Percentiles rank a stretch among this genome's conserved stretches.
Evolutionary conservation across 257 asterid genomes (phyloP).

Genomic region (Forsythia viridissima): DNA sequence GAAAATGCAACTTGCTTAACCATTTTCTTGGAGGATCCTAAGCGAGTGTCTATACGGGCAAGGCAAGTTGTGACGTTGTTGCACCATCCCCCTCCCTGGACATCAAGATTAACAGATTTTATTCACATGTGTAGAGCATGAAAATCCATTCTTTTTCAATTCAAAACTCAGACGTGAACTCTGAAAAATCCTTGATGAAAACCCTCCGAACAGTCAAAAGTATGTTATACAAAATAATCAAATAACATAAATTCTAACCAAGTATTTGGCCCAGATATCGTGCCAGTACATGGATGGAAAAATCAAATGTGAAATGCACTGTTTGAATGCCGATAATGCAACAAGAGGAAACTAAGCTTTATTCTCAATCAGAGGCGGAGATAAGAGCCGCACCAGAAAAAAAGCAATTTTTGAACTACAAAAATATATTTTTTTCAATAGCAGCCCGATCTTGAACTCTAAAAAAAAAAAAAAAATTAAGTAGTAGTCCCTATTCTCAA

Average conservation of each 20-base stretch:
- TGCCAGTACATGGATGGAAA: too few species aligned
- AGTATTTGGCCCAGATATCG: neutral
- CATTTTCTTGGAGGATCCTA: slow-evolving; percentile 84
- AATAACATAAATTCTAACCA: neutral
- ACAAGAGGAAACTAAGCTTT: neutral
- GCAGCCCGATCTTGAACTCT: too few species aligned
- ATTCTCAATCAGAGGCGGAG: neutral
- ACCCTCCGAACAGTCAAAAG: too few species aligned
- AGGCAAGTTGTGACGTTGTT: slow-evolving; percentile 62
- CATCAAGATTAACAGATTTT: neutral
- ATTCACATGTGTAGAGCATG: neutral
- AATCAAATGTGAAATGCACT: neutral
- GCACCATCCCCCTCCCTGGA: slow-evolving; percentile 99
- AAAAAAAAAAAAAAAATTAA: too few species aligned
- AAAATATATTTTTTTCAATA: too few species aligned
- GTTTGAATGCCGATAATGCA: neutral
- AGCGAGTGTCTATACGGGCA: slow-evolving; percentile 44
- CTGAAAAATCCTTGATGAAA: too few species aligned
- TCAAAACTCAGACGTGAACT: neutral
- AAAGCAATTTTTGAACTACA: too few species aligned
- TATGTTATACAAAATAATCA: too few species aligned
- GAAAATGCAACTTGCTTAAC: slow-evolving; percentile 57
- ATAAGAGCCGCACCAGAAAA: too few species aligned
- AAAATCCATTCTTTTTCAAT: too few species aligned
- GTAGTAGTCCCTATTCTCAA: too few species aligned